Conservation (phyloP, 768 basidiomycete species). For the Lyophyllum shimeji region DNA sequence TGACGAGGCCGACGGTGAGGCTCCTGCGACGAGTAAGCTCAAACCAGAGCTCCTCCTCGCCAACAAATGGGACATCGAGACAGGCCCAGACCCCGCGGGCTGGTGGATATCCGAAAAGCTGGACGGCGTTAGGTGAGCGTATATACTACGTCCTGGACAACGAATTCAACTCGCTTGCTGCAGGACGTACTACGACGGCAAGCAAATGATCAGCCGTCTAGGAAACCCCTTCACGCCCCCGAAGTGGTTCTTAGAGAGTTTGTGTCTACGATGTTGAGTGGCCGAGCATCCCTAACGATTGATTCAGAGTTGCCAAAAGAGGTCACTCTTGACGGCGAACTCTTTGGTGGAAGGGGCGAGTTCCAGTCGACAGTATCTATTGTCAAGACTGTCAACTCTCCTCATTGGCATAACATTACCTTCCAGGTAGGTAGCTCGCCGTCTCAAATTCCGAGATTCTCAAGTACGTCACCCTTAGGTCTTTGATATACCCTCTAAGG, state of each 20-base stretch:
- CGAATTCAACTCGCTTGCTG: background rate
- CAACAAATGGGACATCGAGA: conserved; percentile 56
- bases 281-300: background rate
- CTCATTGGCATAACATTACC: conserved; percentile 53
- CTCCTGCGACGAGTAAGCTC: conserved; percentile 24
- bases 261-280: conserved; percentile 15
- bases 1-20: conserved; percentile 4
- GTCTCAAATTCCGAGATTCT: background rate
- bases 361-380: conserved; percentile 61
- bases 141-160: background rate
- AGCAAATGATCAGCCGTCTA: conserved; percentile 51
- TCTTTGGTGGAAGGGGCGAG: conserved; percentile 55
- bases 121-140: conserved; percentile 56
- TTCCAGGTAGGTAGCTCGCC: conserved; percentile 43
- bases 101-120: conserved; percentile 67
- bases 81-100: conserved; percentile 51
- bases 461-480: conserved; percentile 31
- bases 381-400: conserved; percentile 56
- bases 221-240: conserved; percentile 61
- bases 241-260: conserved; percentile 56
- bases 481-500: conserved; percentile 56
- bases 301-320: conserved; percentile 50
- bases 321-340: conserved; percentile 57
- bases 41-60: conserved; percentile 51
- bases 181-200: conserved; percentile 57